Base-by-base conservation (phyloP, 352 stramenopile genomes). In the Pythium insidiosum region DNA sequence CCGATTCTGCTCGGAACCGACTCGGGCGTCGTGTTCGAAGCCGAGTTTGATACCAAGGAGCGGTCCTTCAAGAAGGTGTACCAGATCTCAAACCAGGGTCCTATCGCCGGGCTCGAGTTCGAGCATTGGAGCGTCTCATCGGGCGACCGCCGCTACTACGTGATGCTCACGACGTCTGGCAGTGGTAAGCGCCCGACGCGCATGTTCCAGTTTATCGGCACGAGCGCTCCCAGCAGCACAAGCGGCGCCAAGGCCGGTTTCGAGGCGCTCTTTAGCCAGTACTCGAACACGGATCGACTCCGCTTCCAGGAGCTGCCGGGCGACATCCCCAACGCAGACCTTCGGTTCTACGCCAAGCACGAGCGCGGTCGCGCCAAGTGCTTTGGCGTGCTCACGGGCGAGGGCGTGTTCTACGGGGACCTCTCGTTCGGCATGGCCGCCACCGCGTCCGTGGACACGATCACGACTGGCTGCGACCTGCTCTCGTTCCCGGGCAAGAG, bases 141-240 rank as follows among this genome's bases (percentile, higher is more conserved):
- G 5, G 73, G 68, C 15, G 78, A 89, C 6, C 42, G 60, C 13
- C 46, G 66, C 7, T 77, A 82, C 51, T 90, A 88, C 47, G 75
- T 88, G 10, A 86, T 90, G 73, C 63, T 91, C 43, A 88, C 74
- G 21, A 92, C 77, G 13, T 94, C 82, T 6, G 82, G 75, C n/a
- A 70, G 73, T 5, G 77, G 80, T n/a, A 89, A 89, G 43, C 61
- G 78, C 5, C 87, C 88, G 0, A 95, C 83, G 19, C 79, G 89
- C 9, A 82, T 96, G 67, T 97, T 96, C 63, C 80, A 96, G 53
- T 97, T 97, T 51, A 61, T 95, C 41, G 83, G 88, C 13, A 52
- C 54, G 2, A n/a, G n/a, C n/a, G n/a, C n/a, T n/a, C n/a, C n/a
- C n/a, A n/a, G n/a, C n/a, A n/a, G n/a, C n/a, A n/a, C n/a, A n/a